Evolutionary conservation across 2,329 filamentous ascomycete genomes (phyloP).

Genomic region (Ambrosiella beaveri): DNA sequence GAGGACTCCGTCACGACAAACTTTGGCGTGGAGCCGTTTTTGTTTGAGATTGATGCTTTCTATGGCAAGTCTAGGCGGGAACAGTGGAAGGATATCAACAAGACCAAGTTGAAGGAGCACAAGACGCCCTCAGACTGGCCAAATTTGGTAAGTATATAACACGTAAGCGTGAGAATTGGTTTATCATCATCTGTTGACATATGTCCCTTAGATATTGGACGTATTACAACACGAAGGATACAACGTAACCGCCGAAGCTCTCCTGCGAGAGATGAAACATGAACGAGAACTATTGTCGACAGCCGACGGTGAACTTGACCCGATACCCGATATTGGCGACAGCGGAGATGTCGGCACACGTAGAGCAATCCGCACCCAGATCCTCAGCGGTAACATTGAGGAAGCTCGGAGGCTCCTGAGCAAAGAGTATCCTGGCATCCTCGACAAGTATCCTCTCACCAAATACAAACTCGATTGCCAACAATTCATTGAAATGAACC

Average conservation of each 20-base stretch:
- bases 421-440: slow-evolving; percentile 60
- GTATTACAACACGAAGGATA: slow-evolving; percentile 93
- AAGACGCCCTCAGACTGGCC: too few species aligned
- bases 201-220: slow-evolving; percentile 33
- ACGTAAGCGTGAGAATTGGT: too few species aligned
- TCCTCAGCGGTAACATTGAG: slow-evolving; percentile 86
- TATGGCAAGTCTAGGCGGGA: too few species aligned
- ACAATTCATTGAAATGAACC: slow-evolving; percentile 60
- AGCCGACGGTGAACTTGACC: slow-evolving; percentile 33
- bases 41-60: background rate
- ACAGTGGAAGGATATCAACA: too few species aligned
- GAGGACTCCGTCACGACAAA: slow-evolving; percentile 35
- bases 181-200: background rate
- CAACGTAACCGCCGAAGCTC: slow-evolving; percentile 77
- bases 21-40: background rate
- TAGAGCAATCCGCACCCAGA: slow-evolving; percentile 72
- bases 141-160: too few species aligned
- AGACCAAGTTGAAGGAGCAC: too few species aligned
- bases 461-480: slow-evolving; percentile 77
- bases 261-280: slow-evolving; percentile 60
- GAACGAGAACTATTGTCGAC: slow-evolving; percentile 55
- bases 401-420: slow-evolving; percentile 68
- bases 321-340: slow-evolving; percentile 48
- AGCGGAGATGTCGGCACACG: slow-evolving; percentile 75
- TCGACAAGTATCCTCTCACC: slow-evolving; percentile 65